Evolutionary conservation across 169 alveolate species (phyloP).

Genomic region (Plasmodium gaboni): DNA sequence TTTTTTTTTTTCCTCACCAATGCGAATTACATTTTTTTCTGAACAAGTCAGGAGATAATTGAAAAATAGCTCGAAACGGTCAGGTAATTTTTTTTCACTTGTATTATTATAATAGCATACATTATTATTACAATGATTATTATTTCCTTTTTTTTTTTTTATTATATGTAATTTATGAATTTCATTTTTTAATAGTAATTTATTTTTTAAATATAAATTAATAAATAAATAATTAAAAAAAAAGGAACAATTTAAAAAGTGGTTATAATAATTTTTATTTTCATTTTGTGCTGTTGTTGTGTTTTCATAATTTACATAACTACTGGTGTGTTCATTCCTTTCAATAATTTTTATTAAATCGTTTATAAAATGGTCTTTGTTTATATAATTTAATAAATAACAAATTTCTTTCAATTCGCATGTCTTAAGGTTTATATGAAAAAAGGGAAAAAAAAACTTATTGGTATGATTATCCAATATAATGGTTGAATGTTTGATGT

Average conservation of each 20-base stretch:
- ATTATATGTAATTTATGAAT: not conserved
- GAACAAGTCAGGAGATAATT: conserved; percentile 20
- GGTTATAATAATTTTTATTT: not conserved
- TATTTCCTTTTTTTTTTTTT: not conserved
- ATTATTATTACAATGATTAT: not conserved
- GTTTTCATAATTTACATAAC: not conserved
- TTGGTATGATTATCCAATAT: conserved; percentile 5
- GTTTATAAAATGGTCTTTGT: conserved; percentile 4
- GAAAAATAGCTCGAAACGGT: conserved; percentile 5
- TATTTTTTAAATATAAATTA: conserved; percentile 7
- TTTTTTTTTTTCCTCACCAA: conserved; percentile 1
- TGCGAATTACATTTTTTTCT: conserved; percentile 40
- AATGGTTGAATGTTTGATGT: conserved; percentile 29
- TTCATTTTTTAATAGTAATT: not conserved
- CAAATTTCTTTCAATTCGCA: conserved; percentile 53
- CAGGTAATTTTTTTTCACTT: not conserved
- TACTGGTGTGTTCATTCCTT: not conserved
- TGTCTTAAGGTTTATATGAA: conserved; percentile 11
- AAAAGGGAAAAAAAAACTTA: conserved; percentile 14
- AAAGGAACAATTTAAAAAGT: conserved; percentile 10
- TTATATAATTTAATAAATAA: not conserved
- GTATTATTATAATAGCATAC: too few species aligned
- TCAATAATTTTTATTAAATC: conserved; percentile 37
- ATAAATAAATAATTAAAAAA: conserved; percentile 11
- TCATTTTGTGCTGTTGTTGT: not conserved